These are phyloP conservation scores for Hygrocybe punicea DNA, from an alignment of 768 basidiomycete species.

Conservation along the genomic window DNA sequence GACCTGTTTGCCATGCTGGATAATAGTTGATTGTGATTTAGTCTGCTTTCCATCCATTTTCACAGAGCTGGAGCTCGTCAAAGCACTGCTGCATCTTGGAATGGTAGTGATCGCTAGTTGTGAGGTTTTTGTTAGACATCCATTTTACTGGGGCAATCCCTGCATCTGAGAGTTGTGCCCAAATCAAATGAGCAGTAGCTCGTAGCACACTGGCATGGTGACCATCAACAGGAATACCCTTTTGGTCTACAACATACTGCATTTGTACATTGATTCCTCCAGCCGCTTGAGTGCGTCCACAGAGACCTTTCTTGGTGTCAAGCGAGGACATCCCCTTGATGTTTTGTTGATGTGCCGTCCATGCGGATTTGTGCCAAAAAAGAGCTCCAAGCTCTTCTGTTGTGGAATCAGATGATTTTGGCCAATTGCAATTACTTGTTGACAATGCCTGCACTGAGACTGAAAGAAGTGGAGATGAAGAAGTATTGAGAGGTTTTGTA, in stretches of 20 bases:
- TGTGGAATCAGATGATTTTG: not conserved
- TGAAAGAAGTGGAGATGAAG: not conserved
- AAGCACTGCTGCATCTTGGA: conserved; percentile 13
- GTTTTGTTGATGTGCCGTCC: not conserved
- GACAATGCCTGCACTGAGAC: not conserved
- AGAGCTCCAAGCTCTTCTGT: not conserved
- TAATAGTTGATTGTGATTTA: conserved; percentile 15
- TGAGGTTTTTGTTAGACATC: too few relatives aligned
- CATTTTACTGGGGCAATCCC: too few relatives aligned
- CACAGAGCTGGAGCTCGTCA: conserved; percentile 17
- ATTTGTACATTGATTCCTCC: conserved; percentile 9
- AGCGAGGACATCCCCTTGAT: not conserved
- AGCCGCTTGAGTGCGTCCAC: conserved; percentile 1
- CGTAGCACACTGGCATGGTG: conserved; percentile 5
- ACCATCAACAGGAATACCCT: conserved; percentile 6
- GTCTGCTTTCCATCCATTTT: conserved; percentile 20
- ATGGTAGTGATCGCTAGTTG: conserved; percentile 3
- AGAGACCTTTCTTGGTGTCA: not conserved
- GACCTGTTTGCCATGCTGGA: conserved; percentile 11
- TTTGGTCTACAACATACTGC: conserved; percentile 10
- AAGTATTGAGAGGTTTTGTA: not conserved
- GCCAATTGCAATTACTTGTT: not conserved
- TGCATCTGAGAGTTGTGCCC: not conserved
- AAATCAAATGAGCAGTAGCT: not conserved
- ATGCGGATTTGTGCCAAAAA: not conserved